Evolutionary conservation across 2,329 filamentous ascomycete genomes (phyloP), one percentile per base, ranked within the genome.

Genomic region (Colletotrichum sp.): DNA sequence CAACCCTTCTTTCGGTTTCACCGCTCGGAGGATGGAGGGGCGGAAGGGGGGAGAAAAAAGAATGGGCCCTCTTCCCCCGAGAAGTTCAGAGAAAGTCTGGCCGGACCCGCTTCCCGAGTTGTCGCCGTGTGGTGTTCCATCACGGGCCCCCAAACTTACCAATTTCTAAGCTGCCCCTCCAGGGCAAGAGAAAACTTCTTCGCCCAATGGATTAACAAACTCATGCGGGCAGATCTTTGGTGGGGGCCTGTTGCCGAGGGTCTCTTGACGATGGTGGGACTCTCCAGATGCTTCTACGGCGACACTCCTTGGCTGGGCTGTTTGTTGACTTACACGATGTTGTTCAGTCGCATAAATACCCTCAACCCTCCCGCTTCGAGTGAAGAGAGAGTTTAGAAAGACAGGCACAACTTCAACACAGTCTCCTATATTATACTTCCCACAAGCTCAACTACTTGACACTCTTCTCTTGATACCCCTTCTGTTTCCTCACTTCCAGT

Each of bases 261-360:
- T 48, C 43, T 56, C 36, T 48, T 48, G 15, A 28, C 22, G 16
- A 6, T 27, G 16, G 70, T 68, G 70, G 73, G 70, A 73, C 69
- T 72, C 73, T 73, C 73, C 73, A 75, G 73, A 73, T 75, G 73
- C 43, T 75, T 75, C 70, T 34, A 68, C 34, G 67, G 55, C 58
- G n/a, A 70, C 22, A 61, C 27, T 25, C 3, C 32, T 52, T 13
- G n/a, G 18, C 67, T 71, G 61, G 67, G 61, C 73, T 68, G 27
- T 36, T 64, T 25, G 30, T 58, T 16, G 30, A 75, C 64, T 65
- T 68, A 73, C 34, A 75, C 70, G 39, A 68, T 56, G 43, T 32
- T 27, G 10, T 36, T 27, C 13, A 55, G 16, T 39, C 60, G 67
- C 64, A 70, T 70, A 75, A 75, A 75, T 68, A 75, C 70, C 34